A percentile compares a stretch with the other conserved stretches of the same genome.
Evolutionary conservation across 1,284 basidiomycete species (phyloP).

Genomic region (Ganoderma sp.): DNA sequence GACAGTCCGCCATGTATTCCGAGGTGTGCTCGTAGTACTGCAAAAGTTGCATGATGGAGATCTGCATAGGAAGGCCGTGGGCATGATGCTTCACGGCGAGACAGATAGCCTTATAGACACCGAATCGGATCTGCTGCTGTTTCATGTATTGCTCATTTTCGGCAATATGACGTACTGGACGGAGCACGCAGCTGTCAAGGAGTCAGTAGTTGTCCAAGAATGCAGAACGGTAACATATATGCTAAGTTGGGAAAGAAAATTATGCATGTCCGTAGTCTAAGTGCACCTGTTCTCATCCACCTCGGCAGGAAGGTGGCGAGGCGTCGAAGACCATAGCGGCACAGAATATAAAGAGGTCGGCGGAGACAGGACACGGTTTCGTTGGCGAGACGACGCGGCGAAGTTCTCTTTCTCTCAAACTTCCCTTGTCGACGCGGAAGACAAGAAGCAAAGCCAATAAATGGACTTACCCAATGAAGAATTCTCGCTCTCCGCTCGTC

Average conservation of each 20-base stretch:
- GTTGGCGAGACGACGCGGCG: no score
- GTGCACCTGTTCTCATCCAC: neutral
- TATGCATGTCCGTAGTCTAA: neutral
- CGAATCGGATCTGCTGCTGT: slow-evolving; percentile 67
- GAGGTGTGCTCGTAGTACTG: slow-evolving; percentile 96
- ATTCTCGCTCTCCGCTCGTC: slow-evolving; percentile 82
- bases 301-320: no score
- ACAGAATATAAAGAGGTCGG: no score
- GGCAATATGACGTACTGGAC: slow-evolving; percentile 84
- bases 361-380: no score
- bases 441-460: neutral
- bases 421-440: no score
- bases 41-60: slow-evolving; percentile 88
- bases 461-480: slow-evolving; percentile 75
- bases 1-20: slow-evolving; percentile 92
- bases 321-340: no score
- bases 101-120: slow-evolving; percentile 90
- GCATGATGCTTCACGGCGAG: slow-evolving; percentile 91
- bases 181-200: slow-evolving; percentile 74
- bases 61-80: slow-evolving; percentile 86
- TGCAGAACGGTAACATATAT: neutral
- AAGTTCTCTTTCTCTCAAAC: no score
- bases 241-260: neutral
- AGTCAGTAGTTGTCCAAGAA: neutral
- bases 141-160: slow-evolving; percentile 94